These are phyloP conservation scores for Durusdinium trenchii DNA, from an alignment of 73 alveolate species.

Conservation along the genomic window DNA sequence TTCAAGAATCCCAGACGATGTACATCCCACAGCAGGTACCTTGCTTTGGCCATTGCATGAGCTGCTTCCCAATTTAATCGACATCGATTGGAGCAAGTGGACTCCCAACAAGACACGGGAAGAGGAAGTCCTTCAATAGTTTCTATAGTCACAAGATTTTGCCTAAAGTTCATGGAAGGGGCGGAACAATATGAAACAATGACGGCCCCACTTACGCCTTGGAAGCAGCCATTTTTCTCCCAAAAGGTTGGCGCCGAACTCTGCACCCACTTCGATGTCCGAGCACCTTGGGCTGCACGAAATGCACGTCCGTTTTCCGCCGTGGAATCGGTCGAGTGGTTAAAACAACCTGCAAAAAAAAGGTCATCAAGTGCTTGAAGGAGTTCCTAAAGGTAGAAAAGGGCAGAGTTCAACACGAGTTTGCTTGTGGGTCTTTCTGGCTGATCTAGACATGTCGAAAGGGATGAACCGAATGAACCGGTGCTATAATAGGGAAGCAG, in stretches of 20 bases:
- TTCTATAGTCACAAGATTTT: no score
- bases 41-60: no score
- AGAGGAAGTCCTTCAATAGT: no score
- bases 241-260: constrained; percentile 81
- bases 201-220: no score
- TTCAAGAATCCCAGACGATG: no score
- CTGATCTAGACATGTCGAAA: background rate
- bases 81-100: no score
- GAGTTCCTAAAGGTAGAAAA: background rate
- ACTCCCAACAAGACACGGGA: no score
- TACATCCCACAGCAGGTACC: no score
- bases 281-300: constrained; percentile 34
- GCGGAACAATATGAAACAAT: no score
- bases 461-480: background rate
- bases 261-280: constrained; percentile 75
- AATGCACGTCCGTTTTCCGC: background rate
- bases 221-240: no score
- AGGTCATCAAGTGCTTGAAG: background rate
- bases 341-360: background rate
- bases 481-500: background rate
- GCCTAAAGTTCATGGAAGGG: no score
- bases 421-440: background rate
- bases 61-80: no score
- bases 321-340: background rate
- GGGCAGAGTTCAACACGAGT: background rate